Percentiles rank a stretch among this genome's conserved stretches.
Conservation (phyloP, 2,329 filamentous ascomycete species). For the Pseudogymnoascus sp. region DNA sequence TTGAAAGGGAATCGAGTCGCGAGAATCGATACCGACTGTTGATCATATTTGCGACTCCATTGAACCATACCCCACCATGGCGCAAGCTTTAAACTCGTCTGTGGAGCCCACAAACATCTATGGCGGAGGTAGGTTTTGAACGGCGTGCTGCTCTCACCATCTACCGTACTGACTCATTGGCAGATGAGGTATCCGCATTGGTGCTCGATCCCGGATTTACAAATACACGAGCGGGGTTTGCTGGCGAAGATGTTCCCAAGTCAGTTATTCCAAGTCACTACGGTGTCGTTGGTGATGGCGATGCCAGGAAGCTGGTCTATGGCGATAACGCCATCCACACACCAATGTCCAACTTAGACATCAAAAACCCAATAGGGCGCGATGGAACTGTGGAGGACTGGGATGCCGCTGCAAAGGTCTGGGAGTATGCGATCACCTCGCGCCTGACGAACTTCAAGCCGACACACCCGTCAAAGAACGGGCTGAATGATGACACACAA, state of each 20-base stretch:
- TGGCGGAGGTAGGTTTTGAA: constrained; percentile 44
- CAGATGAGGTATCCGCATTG: constrained; percentile 95
- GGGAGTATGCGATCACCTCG: constrained; percentile 88
- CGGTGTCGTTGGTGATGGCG: constrained; percentile 46
- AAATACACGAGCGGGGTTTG: constrained; percentile 86
- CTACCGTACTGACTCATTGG: constrained; percentile 9
- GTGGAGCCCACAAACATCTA: constrained; percentile 54
- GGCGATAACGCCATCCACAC: constrained; percentile 85
- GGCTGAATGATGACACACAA: constrained; percentile 61
- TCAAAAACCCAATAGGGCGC: constrained; percentile 83
- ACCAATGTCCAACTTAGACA: constrained; percentile 66
- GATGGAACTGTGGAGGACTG: constrained; percentile 93
- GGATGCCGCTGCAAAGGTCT: constrained; percentile 81
- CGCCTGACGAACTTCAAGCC: constrained; percentile 71
- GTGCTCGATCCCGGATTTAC: constrained; percentile 93
- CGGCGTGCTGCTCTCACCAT: constrained; percentile 8
- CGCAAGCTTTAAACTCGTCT: constrained; percentile 47
- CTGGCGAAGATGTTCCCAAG: constrained; percentile 95
- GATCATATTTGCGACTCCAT: constrained; percentile 5
- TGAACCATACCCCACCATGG: constrained; percentile 1
- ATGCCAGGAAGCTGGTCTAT: constrained; percentile 55
- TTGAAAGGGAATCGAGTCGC: constrained; percentile 4
- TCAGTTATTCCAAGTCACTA: constrained; percentile 88
- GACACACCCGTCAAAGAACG: constrained; percentile 64
- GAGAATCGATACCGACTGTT: constrained; percentile 1